Base-by-base conservation (phyloP, 2,329 filamentous ascomycete species). In the Hypoxylon sp. region DNA sequence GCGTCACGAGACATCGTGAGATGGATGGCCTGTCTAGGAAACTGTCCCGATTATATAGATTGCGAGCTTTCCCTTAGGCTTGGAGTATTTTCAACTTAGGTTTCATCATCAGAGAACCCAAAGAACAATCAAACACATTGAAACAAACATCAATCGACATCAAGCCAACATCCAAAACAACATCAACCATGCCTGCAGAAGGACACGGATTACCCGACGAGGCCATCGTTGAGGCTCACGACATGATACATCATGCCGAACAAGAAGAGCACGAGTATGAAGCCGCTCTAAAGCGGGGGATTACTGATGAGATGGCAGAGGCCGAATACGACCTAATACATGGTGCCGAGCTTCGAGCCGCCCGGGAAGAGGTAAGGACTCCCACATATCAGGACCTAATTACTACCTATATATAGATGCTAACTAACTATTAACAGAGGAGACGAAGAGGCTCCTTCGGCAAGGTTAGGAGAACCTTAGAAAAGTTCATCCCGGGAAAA, bases 171-270 rank as follows among this genome's bases (percentile, higher is more conserved):
- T 31, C 14, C 22, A 5, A 61, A 54, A 33, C 42, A 68, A 51
- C n/a, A n/a, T 26, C 53, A 65, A 75, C 65, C 72, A 77, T 77
- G 75, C 71, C 75, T 46, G 67, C 69, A 51, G 68, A 73, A 65
- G 70, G 65, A 11, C 75, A 76, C 70, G 76, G 76, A 67, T 63
- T 77, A 14, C 67, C 75, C 3, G 76, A 77, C 52, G 57, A 61
- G 17, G 72, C 75, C 11, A 62, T 76, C 50, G 33, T 42, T 11
- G 66, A 56, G 5, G 76, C 74, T 22, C 74, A 77, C 70, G 73
- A 77, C 65, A 74, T 77, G 68, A 77, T 77, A n/a, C 76, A 77
- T 47, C 76, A 76, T 65, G 76, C 74, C 53, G 76, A 77, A 55
- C 74, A 77, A 57, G 76, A 77, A 59, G 75, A 77, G 46, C 75